Evolutionary conservation across 768 basidiomycete species (phyloP), one percentile per base, ranked within the genome.

Genomic region (Lactifluus subvellereus): DNA sequence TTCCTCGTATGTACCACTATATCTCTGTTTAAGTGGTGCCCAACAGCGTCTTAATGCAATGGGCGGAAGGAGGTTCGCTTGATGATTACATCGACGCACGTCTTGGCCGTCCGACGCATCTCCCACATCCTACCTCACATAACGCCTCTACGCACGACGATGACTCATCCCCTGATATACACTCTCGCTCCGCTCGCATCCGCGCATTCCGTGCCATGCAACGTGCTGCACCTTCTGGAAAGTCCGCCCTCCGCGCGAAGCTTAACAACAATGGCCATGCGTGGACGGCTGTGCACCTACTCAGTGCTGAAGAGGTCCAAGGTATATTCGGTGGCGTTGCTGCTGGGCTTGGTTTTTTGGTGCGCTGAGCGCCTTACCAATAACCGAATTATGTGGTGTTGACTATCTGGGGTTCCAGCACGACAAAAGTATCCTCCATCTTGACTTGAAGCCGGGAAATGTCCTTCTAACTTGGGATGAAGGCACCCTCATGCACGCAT

Each of bases 381-480:
- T 13, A 40, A 18, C 30, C 42, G 9, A 27, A n/a, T 18, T 33
- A 13, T n/a, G 13, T 9, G 16, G 0, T 8, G 3, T 16, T 54
- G 10, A 60, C 27, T n/a, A 61, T 59, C 27, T 32, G 32, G 30
- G 53, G 4, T 38, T 69, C 13, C 67, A 92, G 90, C 91, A 94
- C 66, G 82, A 85, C 67, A 86, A 81, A 69, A 87, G 91, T 1
- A 95, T 98, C 55, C 72, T 98, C 27, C 95, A 98, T 71, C 82
- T 97, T 3, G 95, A 98, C 71, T 75, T 98, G 66, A 98, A 97
- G 73, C 93, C 94, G 10, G 93, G 91, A 6, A 97, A 98, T 70
- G 93, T 98, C 4, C 77, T 98, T 27, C 73, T 98, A 54, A 95
- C 94, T 6, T 92, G 88, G 85, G 94, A 96, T 67, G 91, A 94